These are phyloP conservation scores for Houttuynia cordata DNA, from an alignment of 164 flowering plant genomes.

Conservation along the genomic window DNA sequence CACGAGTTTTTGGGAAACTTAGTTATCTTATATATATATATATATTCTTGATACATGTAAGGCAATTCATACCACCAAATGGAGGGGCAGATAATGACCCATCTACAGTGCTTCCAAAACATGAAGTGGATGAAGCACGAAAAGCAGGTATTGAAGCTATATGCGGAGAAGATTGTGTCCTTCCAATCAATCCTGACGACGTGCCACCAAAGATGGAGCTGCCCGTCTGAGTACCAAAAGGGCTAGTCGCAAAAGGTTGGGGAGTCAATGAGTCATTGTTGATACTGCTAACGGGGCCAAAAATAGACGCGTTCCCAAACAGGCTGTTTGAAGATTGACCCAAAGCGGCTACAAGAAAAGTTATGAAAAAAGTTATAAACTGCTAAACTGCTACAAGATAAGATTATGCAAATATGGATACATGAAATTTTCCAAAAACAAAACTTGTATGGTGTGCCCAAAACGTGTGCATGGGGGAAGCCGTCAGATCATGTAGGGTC, in stretches of 20 bases:
- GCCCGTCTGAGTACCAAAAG: conserved; percentile 87
- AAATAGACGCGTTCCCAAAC: conserved; percentile 69
- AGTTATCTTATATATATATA: too few species aligned
- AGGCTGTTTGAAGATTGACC: conserved; percentile 87
- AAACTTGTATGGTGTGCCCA: too few species aligned
- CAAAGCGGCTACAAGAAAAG: conserved; percentile 49
- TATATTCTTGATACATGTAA: too few species aligned
- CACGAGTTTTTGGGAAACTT: too few species aligned
- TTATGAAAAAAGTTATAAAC: not conserved
- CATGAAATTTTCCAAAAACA: too few species aligned
- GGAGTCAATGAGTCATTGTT: conserved; percentile 83
- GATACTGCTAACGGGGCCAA: conserved; percentile 68
- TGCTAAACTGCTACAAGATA: too few species aligned
- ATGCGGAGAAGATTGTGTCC: conserved; percentile 57
- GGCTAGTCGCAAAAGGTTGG: conserved; percentile 69
- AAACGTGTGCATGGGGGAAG: too few species aligned
- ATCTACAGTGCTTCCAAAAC: conserved; percentile 68
- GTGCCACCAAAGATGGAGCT: conserved; percentile 81
- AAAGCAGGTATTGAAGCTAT: conserved; percentile 54
- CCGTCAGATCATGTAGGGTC: too few species aligned
- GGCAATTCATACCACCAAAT: conserved; percentile 64
- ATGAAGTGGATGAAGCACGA: conserved; percentile 73
- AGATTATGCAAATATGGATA: too few species aligned
- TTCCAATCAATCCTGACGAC: conserved; percentile 89
- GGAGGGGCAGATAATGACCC: conserved; percentile 66